phyloP scores from a whole-genome alignment of 192 early-diverging fungal genomes.

The Coemansia sp. region DNA sequence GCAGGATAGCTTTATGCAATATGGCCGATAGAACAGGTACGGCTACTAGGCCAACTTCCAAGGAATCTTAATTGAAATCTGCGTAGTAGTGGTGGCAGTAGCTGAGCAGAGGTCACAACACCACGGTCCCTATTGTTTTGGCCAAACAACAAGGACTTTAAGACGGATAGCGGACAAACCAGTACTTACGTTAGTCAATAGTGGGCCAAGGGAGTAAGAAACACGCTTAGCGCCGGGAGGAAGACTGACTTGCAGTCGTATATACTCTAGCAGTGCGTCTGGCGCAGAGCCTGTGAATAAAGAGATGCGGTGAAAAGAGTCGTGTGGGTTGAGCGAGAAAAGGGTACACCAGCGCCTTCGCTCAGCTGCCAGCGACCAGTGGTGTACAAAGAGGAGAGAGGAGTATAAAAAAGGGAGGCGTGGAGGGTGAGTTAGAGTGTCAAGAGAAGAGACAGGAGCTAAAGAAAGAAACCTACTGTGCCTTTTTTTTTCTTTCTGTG shows the following conservation, averaged over 20 bases:
- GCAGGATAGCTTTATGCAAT: no score
- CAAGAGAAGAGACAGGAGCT: not conserved
- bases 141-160: not conserved
- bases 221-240: not conserved
- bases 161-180: not conserved
- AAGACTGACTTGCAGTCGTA: not conserved
- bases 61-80: not conserved
- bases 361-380: not conserved
- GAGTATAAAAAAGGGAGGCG: not conserved
- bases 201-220: not conserved
- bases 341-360: slow-evolving; percentile 1
- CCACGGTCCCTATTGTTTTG: not conserved
- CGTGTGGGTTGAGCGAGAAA: not conserved
- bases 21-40: not conserved
- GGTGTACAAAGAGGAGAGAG: not conserved
- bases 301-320: not conserved
- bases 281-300: not conserved
- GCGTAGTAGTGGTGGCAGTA: not conserved
- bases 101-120: not conserved
- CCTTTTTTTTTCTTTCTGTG: slow-evolving; percentile 5
- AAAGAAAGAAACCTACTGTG: not conserved
- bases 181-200: slow-evolving; percentile 14
- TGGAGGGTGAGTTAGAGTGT: not conserved
- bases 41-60: not conserved
- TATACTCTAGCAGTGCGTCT: not conserved